These are phyloP conservation scores for Primulina tabacum DNA, from an alignment of 257 asterid species.

Conservation along the genomic window DNA sequence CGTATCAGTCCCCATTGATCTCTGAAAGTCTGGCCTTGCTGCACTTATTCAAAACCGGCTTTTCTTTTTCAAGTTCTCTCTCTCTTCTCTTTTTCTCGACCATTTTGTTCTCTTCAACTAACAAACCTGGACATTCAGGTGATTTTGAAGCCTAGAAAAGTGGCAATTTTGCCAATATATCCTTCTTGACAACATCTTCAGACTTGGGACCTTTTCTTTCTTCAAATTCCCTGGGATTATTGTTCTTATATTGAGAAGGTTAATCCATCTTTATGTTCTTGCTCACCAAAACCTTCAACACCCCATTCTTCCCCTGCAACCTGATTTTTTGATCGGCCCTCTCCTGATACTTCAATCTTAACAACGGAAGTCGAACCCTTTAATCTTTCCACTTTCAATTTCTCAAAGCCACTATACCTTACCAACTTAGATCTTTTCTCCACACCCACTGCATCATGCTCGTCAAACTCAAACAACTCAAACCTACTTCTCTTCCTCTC, in stretches of 20 bases:
- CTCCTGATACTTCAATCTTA: too few relatives aligned
- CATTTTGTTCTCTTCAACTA: conserved; percentile 36
- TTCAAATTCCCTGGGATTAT: conserved; percentile 42
- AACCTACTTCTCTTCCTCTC: conserved; percentile 63
- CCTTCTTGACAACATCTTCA: conserved; percentile 45
- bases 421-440: conserved; percentile 42
- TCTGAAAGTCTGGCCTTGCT: conserved; percentile 37
- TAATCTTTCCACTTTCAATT: conserved; percentile 36
- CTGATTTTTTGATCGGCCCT: too few relatives aligned
- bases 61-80: conserved; percentile 39
- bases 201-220: conserved; percentile 42
- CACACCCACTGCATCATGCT: conserved; percentile 57
- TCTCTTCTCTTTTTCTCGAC: conserved; percentile 40
- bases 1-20: conserved; percentile 56
- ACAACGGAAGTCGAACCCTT: too few relatives aligned
- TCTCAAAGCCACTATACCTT: conserved; percentile 42
- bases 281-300: conserved; percentile 84
- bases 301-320: conserved; percentile 90
- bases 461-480: conserved; percentile 81
- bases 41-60: conserved; percentile 34
- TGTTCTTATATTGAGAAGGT: conserved; percentile 33
- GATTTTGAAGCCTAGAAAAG: conserved; percentile 34
- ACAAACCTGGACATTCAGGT: conserved; percentile 37
- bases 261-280: conserved; percentile 63
- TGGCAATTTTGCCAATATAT: conserved; percentile 31